Evolutionary conservation across 2,329 filamentous ascomycete genomes (phyloP), one percentile per base, ranked within the genome.

Genomic region (Catunica adiposa): DNA sequence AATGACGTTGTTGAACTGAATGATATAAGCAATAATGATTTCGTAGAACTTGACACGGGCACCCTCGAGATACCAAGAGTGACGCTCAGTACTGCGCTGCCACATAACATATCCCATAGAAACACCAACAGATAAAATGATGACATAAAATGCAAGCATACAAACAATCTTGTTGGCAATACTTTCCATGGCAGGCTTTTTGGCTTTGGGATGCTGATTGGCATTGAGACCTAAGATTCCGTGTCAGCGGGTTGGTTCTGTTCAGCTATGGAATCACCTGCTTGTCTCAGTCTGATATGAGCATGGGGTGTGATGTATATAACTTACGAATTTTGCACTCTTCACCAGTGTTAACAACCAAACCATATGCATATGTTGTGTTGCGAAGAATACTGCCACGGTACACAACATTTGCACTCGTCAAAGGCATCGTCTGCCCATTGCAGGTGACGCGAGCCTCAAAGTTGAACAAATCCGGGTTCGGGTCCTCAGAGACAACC

Each of bases 1-100:
- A 58, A 96, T 89, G 69, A 95, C 81, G 40, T 92, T 97, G 67
- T 96, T 97, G 70, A 94, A 94, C 80, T 95, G 90, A 68, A 97
- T 95, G 61, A 94, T 80, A 66, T 89, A 96, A 0, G 86, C 89
- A 26, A 90, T 83, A 61, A 96, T 83, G 58, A 94, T 88, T 34
- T 89, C 82, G 61, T 87, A 79, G 62, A 87, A 85, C 1, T 78
- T 74, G n/a, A 95, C 86, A 3, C 72, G 75, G 0, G 86, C 83
- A 55, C 79, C 69, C 3, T 73, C 67, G 17, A 96, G 71, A 63
- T 94, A 96, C 83, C 85, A 94, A 1, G 86, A 78, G 14, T 77
- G 67, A 23, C 71, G 68, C 65, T 94, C 88, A 8, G 79, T 80
- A 3, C 74, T 70, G 15, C 72, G 67, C 50, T 80, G 78, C 89